Evolutionary conservation across 176 grass and related monocot species (phyloP).

Genomic region (Saccharum spontaneum): DNA sequence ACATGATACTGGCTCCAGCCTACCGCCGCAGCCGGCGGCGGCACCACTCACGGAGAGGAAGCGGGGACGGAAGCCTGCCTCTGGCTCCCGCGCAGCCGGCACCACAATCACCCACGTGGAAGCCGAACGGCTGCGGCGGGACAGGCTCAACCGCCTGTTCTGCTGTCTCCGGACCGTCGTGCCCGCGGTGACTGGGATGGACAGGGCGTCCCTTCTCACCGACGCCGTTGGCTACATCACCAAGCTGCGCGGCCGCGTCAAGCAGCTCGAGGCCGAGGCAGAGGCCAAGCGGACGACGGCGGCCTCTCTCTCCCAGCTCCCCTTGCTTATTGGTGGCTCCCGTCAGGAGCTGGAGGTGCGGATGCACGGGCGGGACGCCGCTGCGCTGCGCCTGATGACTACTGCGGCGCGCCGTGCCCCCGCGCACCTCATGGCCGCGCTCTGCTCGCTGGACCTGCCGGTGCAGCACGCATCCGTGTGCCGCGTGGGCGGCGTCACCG

Average conservation of each 20-base stretch:
- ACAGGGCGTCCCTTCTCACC: slow-evolving; percentile 54
- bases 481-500: slow-evolving; percentile 29
- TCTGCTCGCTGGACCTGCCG: slow-evolving; percentile 31
- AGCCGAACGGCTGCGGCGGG: slow-evolving; percentile 53
- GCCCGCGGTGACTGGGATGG: slow-evolving; percentile 53
- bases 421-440: slow-evolving; percentile 42
- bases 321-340: too few species aligned
- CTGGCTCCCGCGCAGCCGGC: not conserved
- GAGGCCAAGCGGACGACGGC: too few species aligned
- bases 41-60: not conserved
- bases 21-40: not conserved
- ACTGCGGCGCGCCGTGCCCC: slow-evolving; percentile 2
- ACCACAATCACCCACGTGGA: slow-evolving; percentile 38
- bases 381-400: slow-evolving; percentile 15
- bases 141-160: slow-evolving; percentile 52
- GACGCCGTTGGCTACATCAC: slow-evolving; percentile 55
- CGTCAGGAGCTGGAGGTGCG: slow-evolving; percentile 22
- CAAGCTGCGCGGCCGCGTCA: slow-evolving; percentile 35
- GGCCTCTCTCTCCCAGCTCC: not conserved
- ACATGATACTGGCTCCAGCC: not conserved
- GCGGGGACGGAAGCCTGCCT: slow-evolving; percentile 11
- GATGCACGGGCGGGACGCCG: slow-evolving; percentile 8
- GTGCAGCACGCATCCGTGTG: slow-evolving; percentile 43
- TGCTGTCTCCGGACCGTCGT: slow-evolving; percentile 50
- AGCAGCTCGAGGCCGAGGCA: slow-evolving; percentile 24